Conservation (phyloP, 495 filamentous ascomycete species). For the Rhypophila decipiens region DNA sequence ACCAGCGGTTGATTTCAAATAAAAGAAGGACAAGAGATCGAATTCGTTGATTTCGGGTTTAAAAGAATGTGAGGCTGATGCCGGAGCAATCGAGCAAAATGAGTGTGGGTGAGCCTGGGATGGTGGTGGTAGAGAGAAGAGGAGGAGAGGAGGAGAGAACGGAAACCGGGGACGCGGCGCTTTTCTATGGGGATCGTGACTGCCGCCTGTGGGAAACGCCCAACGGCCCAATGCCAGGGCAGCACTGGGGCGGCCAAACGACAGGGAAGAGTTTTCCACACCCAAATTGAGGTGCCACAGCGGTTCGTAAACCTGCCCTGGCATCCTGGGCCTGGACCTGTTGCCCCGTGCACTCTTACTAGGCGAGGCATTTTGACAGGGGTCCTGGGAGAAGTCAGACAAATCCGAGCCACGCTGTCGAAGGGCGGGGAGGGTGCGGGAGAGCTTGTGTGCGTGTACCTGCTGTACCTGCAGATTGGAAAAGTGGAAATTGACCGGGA, state of each 20-base stretch:
- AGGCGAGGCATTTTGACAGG: too few relatives aligned
- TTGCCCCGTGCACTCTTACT: too few relatives aligned
- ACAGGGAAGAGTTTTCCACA: background rate
- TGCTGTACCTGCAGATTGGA: background rate
- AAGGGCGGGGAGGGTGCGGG: background rate
- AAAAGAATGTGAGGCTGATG: slow-evolving; percentile 30
- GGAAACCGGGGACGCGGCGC: slow-evolving; percentile 14
- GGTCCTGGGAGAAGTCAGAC: too few relatives aligned
- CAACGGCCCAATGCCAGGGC: slow-evolving; percentile 11
- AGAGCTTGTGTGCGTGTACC: slow-evolving; percentile 1
- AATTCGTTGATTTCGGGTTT: slow-evolving; percentile 4
- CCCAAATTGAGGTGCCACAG: too few relatives aligned
- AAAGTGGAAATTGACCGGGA: slow-evolving; percentile 1
- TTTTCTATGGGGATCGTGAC: slow-evolving; percentile 8
- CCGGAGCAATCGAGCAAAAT: slow-evolving; percentile 23
- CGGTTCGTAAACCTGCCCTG: background rate
- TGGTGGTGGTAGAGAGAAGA: slow-evolving; percentile 14
- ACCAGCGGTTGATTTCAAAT: slow-evolving; percentile 4
- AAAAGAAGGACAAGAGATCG: slow-evolving; percentile 3
- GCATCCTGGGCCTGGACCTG: too few relatives aligned
- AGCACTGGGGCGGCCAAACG: too few relatives aligned
- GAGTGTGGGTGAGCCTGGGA: slow-evolving; percentile 25
- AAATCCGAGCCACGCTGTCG: background rate
- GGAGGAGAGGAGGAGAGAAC: slow-evolving; percentile 7
- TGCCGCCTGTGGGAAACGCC: too few relatives aligned